Evolutionary conservation across 23 red algal species (phyloP), one percentile per base, ranked within the genome.

Genomic region (Gracilaria caudata): DNA sequence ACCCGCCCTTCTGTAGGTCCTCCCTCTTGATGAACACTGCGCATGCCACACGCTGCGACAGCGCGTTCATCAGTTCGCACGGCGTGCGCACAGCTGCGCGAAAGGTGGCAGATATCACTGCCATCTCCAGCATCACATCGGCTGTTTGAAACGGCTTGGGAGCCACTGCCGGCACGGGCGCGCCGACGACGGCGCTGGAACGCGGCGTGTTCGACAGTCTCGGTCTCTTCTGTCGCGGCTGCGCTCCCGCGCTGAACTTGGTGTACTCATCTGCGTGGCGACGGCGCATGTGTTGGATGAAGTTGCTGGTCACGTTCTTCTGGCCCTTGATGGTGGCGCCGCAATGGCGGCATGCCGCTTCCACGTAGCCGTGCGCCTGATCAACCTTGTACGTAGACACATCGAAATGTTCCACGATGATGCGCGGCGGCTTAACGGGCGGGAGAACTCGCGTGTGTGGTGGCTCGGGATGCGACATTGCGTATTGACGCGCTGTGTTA

Each of bases 261-360:
- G 46, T 44, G 47, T 88, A 79, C 68, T 68, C 84, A 3, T 77
- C 41, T 2, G 84, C 64, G 21, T 88, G 84, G 29, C 84, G 84
- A 35, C 84, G 84, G 51, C 75, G 71, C 56, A 88, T 77, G 84
- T 88, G 84, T 39, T 88, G 84, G 57, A 88, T 88, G 34, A 77
- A 88, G 84, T 88, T 88, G 71, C 66, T 77, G 35, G 84, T 88
- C n/a, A 79, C 84, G 43, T 77, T 78, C 35, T 61, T 77, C 44
- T 79, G 71, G 4, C 84, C 84, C 49, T 79, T 64, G 72, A 88
- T 79, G 72, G 84, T 88, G 56, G 65, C 43, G 71, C 75, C 84
- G 84, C 84, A 88, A 32, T 88, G 84, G 41, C 71, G 71, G 33
- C 84, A 88, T 10, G 59, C 84, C 21, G 84, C 84, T 36, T 77